phyloP scores from a whole-genome alignment of 2,329 filamentous ascomycete species.

The Leptographium procerum region DNA sequence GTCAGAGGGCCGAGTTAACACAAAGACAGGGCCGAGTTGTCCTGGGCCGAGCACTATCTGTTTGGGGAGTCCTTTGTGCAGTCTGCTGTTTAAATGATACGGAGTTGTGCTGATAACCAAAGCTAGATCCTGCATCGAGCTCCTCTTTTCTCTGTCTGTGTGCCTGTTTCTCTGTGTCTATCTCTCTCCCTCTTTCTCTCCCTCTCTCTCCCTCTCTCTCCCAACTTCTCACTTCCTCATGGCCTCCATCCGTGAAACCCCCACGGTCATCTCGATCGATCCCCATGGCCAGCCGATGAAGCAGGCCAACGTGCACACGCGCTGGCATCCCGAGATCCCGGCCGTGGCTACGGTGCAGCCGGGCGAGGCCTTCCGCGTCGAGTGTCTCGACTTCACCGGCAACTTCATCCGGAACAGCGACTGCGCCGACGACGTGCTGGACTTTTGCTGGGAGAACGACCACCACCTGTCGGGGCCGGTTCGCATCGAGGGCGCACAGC shows the following conservation, averaged over 20 bases:
- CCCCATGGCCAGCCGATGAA: neutral
- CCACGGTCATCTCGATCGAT: neutral
- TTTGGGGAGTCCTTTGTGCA: neutral
- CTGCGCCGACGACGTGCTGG: neutral
- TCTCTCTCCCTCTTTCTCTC: no score
- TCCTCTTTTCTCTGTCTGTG: no score
- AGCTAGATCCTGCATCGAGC: no score
- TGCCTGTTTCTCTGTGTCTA: no score
- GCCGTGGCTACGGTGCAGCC: neutral
- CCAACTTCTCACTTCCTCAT: no score
- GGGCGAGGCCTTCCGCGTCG: neutral
- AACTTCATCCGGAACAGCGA: neutral
- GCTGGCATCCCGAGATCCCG: neutral
- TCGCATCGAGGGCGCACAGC: constrained; percentile 33
- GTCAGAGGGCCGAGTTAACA: neutral
- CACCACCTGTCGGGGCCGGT: constrained; percentile 27
- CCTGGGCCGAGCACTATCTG: neutral
- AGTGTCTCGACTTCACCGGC: neutral
- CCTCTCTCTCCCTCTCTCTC: no score
- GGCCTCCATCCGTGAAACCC: neutral
- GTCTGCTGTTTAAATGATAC: neutral
- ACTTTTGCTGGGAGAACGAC: neutral
- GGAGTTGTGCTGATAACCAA: no score
- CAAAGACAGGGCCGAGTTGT: neutral
- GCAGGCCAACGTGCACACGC: neutral